Evolutionary conservation across 2,329 filamentous ascomycete species (phyloP).

Genomic region (Diaporthe destruens): DNA sequence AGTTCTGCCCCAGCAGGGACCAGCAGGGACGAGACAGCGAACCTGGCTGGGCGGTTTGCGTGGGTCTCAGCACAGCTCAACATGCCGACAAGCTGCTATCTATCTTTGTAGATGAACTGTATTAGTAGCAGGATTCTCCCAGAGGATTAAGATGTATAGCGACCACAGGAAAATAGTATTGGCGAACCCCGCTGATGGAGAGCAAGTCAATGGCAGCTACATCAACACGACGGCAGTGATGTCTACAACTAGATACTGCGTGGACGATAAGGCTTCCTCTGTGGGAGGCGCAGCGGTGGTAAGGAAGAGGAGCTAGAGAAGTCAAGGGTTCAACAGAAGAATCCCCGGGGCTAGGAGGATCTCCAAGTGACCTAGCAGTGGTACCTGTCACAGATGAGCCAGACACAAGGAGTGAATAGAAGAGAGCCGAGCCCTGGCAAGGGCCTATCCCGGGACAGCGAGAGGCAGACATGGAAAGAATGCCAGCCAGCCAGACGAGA

Average conservation of each 20-base stretch:
- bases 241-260: neutral
- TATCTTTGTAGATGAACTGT: neutral
- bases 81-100: neutral
- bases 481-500: neutral
- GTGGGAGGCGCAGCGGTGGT: neutral
- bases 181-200: neutral
- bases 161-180: neutral
- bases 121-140: neutral
- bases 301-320: neutral
- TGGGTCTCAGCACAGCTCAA: neutral
- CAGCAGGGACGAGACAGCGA: neutral
- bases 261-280: neutral
- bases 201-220: neutral
- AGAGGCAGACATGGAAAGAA: neutral
- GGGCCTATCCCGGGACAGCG: neutral
- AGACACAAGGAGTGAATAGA: neutral
- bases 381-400: neutral
- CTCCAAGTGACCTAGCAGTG: neutral
- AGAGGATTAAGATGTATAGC: neutral
- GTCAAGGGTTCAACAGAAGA: neutral
- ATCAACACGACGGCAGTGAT: neutral
- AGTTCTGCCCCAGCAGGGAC: neutral
- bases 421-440: neutral
- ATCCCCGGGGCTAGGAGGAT: neutral
- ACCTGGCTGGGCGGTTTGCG: neutral